phyloP scores from a whole-genome alignment of 140 eudicot species.

The Bidens hawaiensis region DNA sequence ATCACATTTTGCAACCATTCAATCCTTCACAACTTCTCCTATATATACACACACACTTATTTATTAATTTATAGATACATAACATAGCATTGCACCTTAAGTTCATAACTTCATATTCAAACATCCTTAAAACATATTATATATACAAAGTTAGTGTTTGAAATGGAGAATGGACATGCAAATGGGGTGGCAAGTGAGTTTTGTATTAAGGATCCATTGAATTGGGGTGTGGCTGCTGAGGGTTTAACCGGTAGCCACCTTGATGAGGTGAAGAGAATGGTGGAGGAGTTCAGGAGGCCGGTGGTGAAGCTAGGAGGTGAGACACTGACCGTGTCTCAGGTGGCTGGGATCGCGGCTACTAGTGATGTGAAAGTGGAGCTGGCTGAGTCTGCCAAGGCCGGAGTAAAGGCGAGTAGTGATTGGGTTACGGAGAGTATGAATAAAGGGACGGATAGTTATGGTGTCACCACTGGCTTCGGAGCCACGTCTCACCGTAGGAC shows the following conservation, averaged over 20 bases:
- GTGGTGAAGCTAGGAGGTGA: conserved; percentile 64
- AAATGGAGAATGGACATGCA: conserved; percentile 31
- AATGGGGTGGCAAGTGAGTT: conserved; percentile 32
- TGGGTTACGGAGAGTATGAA: conserved; percentile 98
- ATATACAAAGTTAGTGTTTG: too few relatives aligned
- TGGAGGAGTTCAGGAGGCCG: conserved; percentile 69
- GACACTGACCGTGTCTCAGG: conserved; percentile 75
- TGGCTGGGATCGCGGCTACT: conserved; percentile 69
- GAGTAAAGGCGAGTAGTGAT: conserved; percentile 95
- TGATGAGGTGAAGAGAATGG: conserved; percentile 89
- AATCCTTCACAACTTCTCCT: not conserved
- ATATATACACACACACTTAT: conserved; percentile 1
- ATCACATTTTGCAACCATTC: conserved; percentile 26
- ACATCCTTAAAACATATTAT: too few relatives aligned
- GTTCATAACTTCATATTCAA: not conserved
- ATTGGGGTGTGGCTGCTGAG: conserved; percentile 84
- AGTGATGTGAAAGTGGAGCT: conserved; percentile 66
- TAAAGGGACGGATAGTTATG: conserved; percentile 89
- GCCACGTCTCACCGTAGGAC: conserved; percentile 88
- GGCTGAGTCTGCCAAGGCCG: conserved; percentile 69
- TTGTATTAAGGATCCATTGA: conserved; percentile 71
- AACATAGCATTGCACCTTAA: too few relatives aligned
- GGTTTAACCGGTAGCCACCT: conserved; percentile 76
- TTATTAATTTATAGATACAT: not conserved
- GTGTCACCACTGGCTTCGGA: conserved; percentile 89